Evolutionary conservation across 768 basidiomycete species (phyloP), one percentile per base, ranked within the genome.

Genomic region (Xerocomellus intermedius): DNA sequence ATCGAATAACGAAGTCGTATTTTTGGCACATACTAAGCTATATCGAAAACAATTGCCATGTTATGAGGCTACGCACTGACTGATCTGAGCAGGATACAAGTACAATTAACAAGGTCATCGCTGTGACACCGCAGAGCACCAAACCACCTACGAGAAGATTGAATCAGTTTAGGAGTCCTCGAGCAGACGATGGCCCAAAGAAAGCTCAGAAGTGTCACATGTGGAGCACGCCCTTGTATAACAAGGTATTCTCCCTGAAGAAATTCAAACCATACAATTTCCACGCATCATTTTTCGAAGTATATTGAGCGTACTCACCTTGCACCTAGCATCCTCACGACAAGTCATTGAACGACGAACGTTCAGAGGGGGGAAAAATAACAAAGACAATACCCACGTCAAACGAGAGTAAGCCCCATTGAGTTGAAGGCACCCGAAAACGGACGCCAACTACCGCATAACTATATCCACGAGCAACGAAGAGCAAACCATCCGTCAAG

Each of bases 401-500:
- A 82, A 76, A 75, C 70, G 80, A 89, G 86, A 90, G 87, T 89
- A 86, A 91, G 89, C 89, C 89, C 89, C 89, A 89, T 91, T 91
- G 83, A 79, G 89, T 89, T 88, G 79, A 83, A 73, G 79, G 79
- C 75, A 30, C 32, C 58, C 48, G 63, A 56, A 55, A 54, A 59
- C 9, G 41, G 68, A 65, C 55, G 70, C 75, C 78, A 58, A 80
- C 84, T 83, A 90, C 84, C 89, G 89, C 82, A 91, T 91, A 82
- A 88, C 89, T 91, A 69, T 90, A 74, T 78, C 84, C 85, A 91
- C 87, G 89, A 91, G 88, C 79, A 91, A 89, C 82, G 65, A 72
- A 56, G 60, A 73, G 78, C 77, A 69, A 70, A 60, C 64, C 69
- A 67, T 70, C 74, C 58, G 57, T 64, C 57, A 58, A 48, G 57